Evolutionary conservation across 805 yeast species (phyloP).

Genomic region (Priceomyces medius): DNA sequence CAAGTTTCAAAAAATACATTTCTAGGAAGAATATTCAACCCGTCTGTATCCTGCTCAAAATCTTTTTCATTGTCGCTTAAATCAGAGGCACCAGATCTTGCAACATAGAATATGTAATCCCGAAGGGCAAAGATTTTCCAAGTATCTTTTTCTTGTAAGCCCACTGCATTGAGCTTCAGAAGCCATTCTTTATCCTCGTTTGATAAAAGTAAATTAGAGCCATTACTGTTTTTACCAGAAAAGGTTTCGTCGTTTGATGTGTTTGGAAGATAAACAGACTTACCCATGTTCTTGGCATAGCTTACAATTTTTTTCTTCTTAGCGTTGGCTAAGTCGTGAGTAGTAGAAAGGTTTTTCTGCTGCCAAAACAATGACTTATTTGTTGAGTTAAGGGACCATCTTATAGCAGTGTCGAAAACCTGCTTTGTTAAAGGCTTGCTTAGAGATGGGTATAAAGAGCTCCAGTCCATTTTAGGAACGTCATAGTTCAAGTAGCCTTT

Average conservation of each 20-base stretch:
- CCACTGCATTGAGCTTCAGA: constrained; percentile 68
- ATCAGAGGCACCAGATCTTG: constrained; percentile 27
- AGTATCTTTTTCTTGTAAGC: constrained; percentile 65
- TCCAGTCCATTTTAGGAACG: constrained; percentile 64
- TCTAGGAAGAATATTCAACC: constrained; percentile 24
- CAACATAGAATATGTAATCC: constrained; percentile 62
- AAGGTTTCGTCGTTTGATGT: constrained; percentile 8
- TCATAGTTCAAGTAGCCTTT: constrained; percentile 78
- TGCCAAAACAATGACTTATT: constrained; percentile 80
- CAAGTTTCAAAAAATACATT: constrained; percentile 39
- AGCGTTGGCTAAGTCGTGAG: constrained; percentile 14
- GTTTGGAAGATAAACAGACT: constrained; percentile 31
- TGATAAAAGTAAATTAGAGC: constrained; percentile 39
- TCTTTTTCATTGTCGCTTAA: constrained; percentile 3
- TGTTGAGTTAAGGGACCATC: constrained; percentile 69
- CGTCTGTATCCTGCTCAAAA: constrained; percentile 4
- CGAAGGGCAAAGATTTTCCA: constrained; percentile 81
- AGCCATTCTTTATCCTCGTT: constrained; percentile 72
- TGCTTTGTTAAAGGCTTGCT: constrained; percentile 66
- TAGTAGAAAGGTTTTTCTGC: constrained; percentile 26
- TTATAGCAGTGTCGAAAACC: constrained; percentile 59
- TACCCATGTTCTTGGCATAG: constrained; percentile 35
- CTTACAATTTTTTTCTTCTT: constrained; percentile 20
- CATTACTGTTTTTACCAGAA: constrained; percentile 2
- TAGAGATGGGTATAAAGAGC: constrained; percentile 62